These are phyloP conservation scores for Nemania serpens DNA, from an alignment of 2,329 filamentous ascomycete species.

Conservation along the genomic window DNA sequence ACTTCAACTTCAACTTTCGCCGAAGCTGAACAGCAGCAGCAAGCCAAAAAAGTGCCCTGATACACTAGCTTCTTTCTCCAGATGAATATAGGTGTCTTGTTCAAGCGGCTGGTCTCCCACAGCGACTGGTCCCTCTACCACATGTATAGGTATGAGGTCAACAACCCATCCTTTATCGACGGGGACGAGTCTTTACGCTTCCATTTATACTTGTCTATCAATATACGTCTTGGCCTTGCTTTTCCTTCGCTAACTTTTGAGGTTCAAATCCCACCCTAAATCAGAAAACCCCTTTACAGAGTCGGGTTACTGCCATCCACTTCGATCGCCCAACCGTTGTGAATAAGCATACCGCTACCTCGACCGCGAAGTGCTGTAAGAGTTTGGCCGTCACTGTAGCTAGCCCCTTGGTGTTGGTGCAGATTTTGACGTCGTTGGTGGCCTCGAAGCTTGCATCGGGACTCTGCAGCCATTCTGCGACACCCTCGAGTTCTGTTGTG, in stretches of 20 bases:
- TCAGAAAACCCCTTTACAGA: no score
- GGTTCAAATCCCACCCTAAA: no score
- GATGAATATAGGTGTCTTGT: neutral
- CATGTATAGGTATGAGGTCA: slow-evolving; percentile 3
- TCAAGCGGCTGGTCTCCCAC: neutral
- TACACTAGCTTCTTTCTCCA: neutral
- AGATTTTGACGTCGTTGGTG: neutral
- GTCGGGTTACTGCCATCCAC: no score
- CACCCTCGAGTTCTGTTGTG: neutral
- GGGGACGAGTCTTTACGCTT: neutral
- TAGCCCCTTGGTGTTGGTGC: neutral
- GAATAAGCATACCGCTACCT: neutral
- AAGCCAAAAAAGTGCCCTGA: slow-evolving; percentile 1
- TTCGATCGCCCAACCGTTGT: no score
- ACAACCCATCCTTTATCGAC: neutral
- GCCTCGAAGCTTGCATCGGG: neutral
- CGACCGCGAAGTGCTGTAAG: neutral
- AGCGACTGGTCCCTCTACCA: neutral
- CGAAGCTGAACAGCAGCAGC: neutral
- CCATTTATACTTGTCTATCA: neutral
- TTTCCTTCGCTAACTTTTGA: no score
- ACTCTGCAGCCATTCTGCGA: neutral
- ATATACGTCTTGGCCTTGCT: no score
- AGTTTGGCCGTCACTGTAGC: neutral
- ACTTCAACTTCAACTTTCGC: no score